Percentiles rank a stretch among this genome's conserved stretches.
Conservation (phyloP, 2,329 filamentous ascomycete genomes). For the Fusarium nodosum region DNA sequence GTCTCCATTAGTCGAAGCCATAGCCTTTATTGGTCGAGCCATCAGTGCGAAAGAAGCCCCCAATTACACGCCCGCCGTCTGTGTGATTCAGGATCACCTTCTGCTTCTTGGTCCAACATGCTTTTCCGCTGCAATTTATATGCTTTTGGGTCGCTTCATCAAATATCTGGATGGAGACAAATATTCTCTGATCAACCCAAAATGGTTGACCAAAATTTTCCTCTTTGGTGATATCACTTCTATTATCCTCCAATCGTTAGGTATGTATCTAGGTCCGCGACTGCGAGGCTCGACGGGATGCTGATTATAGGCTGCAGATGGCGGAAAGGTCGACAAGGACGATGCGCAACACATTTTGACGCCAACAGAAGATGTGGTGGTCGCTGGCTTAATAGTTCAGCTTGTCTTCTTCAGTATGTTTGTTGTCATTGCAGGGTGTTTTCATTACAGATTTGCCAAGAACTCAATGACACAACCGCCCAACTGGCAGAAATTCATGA, state of each 20-base stretch:
- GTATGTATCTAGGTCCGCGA: neutral
- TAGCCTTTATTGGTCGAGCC: neutral
- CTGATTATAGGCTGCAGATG: neutral
- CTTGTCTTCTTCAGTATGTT: slow-evolving; percentile 12
- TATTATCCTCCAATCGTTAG: slow-evolving; percentile 2
- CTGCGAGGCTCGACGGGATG: neutral
- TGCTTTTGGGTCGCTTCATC: slow-evolving; percentile 9
- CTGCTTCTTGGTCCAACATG: slow-evolving; percentile 15
- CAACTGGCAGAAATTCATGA: slow-evolving; percentile 5
- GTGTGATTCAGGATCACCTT: neutral
- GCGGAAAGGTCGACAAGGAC: neutral
- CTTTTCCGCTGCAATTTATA: slow-evolving; percentile 14
- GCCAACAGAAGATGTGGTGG: neutral
- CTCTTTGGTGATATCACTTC: slow-evolving; percentile 8
- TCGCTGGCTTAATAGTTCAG: slow-evolving; percentile 7
- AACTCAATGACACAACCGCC: neutral
- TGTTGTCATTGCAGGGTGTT: neutral
- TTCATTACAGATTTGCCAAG: slow-evolving; percentile 5
- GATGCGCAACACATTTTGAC: neutral
- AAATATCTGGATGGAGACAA: neutral
- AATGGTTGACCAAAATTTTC: slow-evolving; percentile 8
- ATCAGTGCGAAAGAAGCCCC: neutral
- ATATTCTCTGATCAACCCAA: neutral
- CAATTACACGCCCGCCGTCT: neutral
- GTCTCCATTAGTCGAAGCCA: neutral